Evolutionary conservation across 306 rosid species (phyloP).

Genomic region (Sicyos edulis): DNA sequence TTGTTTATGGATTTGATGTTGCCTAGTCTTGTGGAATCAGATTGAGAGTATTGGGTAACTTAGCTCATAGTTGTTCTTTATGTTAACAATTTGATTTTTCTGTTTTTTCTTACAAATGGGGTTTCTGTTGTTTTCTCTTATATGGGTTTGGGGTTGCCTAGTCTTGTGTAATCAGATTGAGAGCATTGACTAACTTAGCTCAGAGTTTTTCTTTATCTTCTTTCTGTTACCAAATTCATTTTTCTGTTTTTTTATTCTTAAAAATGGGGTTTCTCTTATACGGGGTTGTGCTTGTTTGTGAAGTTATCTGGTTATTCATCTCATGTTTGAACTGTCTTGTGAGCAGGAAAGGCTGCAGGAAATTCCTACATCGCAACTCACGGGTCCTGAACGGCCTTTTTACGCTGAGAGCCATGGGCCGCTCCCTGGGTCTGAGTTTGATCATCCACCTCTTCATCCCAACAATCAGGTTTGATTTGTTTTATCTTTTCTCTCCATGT

Average conservation of each 20-base stretch:
- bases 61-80: not conserved
- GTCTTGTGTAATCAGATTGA: not conserved
- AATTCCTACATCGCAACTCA: slow-evolving; percentile 59
- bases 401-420: slow-evolving; percentile 31
- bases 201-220: not conserved
- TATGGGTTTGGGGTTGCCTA: not conserved
- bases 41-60: not conserved
- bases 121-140: not conserved
- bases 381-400: slow-evolving; percentile 42
- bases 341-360: slow-evolving; percentile 74
- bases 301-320: not conserved
- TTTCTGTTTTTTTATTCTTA: not conserved
- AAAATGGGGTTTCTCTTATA: not conserved
- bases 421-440: slow-evolving; percentile 73
- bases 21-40: not conserved
- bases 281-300: not conserved
- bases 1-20: slow-evolving; percentile 2
- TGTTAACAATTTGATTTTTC: not conserved
- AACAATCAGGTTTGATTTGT: slow-evolving; percentile 47
- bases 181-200: slow-evolving; percentile 1
- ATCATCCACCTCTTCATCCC: slow-evolving; percentile 52
- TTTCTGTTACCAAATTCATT: not conserved
- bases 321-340: not conserved
- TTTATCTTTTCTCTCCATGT: not conserved
- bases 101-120: not conserved